Evolutionary conservation across 2,329 filamentous ascomycete species (phyloP), one percentile per base, ranked within the genome.

Genomic region (Diaporthe vexans): DNA sequence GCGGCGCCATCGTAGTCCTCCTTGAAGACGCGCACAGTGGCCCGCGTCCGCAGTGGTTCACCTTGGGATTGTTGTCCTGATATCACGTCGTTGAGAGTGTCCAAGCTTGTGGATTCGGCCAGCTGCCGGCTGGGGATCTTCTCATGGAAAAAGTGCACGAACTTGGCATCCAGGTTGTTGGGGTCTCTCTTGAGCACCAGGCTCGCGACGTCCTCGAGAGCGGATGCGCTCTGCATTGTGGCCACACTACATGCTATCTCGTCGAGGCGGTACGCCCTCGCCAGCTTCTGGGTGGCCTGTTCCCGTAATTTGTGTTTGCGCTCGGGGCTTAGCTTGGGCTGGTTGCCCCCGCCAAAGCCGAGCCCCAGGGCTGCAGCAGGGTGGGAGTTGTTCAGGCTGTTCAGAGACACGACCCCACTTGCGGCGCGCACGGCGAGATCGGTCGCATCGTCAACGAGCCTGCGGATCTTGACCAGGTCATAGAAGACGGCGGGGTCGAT

Each of bases 101-200:
- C 85, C 73, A 95, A 83, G 76, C 90, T 92, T 11, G 94, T 95
- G 78, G 89, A 92, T 79, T 94, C 90, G 48, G 91, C 93, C 81
- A 97, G 85, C 81, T 93, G 91, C 56, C 93, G 86, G 54, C 91
- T 93, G 1, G 94, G 93, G 35, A 97, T 95, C 88, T 96, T 97
- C 83, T 97, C 94, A 83, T 96, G 94, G 82, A 97, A 97, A 84
- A 96, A 97, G 81, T 97, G 93, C n/a, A 97, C 94, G 81, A 97
- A 97, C 82, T 93, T 93, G 37, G 94, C 94, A 79, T 97, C 93
- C 57, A 87, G 83, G 79, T 95, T 91, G 68, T 87, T 81, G n/a
- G 90, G 87, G 75, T 90, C 92, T 75, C 94, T 88, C 81, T 94
- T 91, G 76, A 97, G 84, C 43, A 97, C 94, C 76, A 93, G 86